Conservation (phyloP, 176 grass and related monocot species). For the Hyparrhenia diplandra region DNA sequence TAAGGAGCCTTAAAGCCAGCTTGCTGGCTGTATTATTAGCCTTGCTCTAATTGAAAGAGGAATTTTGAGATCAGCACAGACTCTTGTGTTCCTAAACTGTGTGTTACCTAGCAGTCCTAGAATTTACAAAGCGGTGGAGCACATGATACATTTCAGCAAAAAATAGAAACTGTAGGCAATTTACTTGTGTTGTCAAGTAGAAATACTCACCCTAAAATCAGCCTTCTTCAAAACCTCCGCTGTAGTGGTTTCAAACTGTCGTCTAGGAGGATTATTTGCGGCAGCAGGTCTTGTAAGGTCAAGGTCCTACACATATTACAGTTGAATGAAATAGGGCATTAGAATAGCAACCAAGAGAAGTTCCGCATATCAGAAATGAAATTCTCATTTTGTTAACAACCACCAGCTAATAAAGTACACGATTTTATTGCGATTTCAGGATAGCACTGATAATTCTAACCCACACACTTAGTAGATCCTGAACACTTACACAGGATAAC, state of each 20-base stretch:
- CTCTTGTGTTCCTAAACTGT: background rate
- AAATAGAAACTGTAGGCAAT: background rate
- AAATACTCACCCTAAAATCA: slow-evolving; percentile 78
- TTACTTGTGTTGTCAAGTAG: slow-evolving; percentile 1
- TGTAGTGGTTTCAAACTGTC: slow-evolving; percentile 69
- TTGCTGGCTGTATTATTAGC: too few species aligned
- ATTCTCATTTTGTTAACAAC: slow-evolving; percentile 7
- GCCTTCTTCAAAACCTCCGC: slow-evolving; percentile 80
- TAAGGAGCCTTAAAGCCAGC: too few species aligned
- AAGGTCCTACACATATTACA: slow-evolving; percentile 61
- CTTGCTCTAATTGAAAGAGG: too few species aligned
- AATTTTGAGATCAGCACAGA: background rate
- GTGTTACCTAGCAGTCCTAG: background rate
- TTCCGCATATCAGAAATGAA: background rate
- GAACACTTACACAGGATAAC: background rate
- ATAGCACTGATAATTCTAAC: background rate
- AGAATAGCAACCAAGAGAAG: background rate
- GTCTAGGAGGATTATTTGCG: slow-evolving; percentile 34
- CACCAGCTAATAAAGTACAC: background rate
- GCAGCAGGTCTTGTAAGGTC: slow-evolving; percentile 70
- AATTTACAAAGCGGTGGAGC: background rate
- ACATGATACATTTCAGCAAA: background rate
- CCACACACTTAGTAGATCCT: background rate
- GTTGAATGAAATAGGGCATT: slow-evolving; percentile 21
- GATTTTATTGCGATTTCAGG: background rate